Evolutionary conservation across 495 filamentous ascomycete species (phyloP).

Genomic region (Mytilinidion resinicola): DNA sequence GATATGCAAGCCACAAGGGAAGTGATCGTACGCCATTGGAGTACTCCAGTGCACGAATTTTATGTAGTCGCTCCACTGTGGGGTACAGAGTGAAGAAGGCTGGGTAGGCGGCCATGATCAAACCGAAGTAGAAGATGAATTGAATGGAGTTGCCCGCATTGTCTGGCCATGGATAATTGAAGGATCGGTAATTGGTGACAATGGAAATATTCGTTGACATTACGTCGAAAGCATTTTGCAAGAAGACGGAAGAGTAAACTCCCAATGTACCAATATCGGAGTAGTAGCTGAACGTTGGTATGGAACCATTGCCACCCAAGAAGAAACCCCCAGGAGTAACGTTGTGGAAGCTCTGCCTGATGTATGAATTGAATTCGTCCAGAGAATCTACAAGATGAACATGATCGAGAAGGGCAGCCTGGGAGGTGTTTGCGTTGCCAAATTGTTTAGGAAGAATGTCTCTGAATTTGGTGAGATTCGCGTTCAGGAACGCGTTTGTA

Average conservation of each 20-base stretch:
- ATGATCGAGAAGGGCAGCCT: slow-evolving; percentile 7
- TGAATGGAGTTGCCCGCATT: slow-evolving; percentile 62
- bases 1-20: slow-evolving; percentile 70
- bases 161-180: slow-evolving; percentile 60
- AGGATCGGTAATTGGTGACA: slow-evolving; percentile 54
- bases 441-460: slow-evolving; percentile 40
- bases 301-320: slow-evolving; percentile 49
- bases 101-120: slow-evolving; percentile 68
- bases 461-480: slow-evolving; percentile 11
- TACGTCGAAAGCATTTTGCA: slow-evolving; percentile 62
- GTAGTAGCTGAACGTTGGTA: slow-evolving; percentile 58
- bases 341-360: slow-evolving; percentile 53
- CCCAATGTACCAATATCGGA: slow-evolving; percentile 40
- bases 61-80: slow-evolving; percentile 60
- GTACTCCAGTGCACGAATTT: slow-evolving; percentile 21
- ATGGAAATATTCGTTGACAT: slow-evolving; percentile 61
- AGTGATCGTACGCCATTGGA: slow-evolving; percentile 54
- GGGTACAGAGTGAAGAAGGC: slow-evolving; percentile 83
- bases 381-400: slow-evolving; percentile 57
- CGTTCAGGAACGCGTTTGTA: slow-evolving; percentile 1
- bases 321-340: slow-evolving; percentile 71
- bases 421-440: slow-evolving; percentile 17
- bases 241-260: slow-evolving; percentile 45
- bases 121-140: slow-evolving; percentile 68
- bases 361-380: slow-evolving; percentile 58